Evolutionary conservation across 257 asterid species (phyloP), one percentile per base, ranked within the genome.

Genomic region (Plectranthus barbatus): DNA sequence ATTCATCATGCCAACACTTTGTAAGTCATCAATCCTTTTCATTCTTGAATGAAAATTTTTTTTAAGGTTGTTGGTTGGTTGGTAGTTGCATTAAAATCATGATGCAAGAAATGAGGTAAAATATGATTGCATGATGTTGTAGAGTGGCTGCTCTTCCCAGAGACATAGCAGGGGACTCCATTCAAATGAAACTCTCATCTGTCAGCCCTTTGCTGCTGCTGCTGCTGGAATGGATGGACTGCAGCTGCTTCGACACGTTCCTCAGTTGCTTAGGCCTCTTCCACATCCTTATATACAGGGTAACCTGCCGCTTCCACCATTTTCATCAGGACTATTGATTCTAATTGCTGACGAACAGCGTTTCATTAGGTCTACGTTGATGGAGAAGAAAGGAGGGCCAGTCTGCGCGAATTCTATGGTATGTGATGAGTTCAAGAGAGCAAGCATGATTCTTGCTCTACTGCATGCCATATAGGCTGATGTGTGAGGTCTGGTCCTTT

Each of bases 1-100:
- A 68, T 86, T 72, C 84, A 76, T 64, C 86, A 86, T 77, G 94
- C 94, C 78, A 86, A 86, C 76, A 60, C 67, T 65, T 50, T 86
- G 94, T 86, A 76, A 79, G 80, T 73, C 26, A 9, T 39, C 9
- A 7, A 7, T 36, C 13, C 13, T 7, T 9, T 39, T 39, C 8
- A 9, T 9, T 39, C 11, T 9, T 1, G 0, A 36, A 36, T 29
- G 23, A 12, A 6, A 41, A 29, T 7, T 5, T 34, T 46, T 29
- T 33, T 39, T 64, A 46, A 17, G 67, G 13, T 62, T 67, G 20
- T 53, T 60, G 52, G 19, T 37, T 64, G 29, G 74, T 10, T 52
- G 58, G 36, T 69, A 2, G 50, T 66, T 67, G n/a, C n/a, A n/a
- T n/a, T n/a, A n/a, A n/a, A n/a, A n/a, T n/a, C n/a, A n/a, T n/a